These are phyloP conservation scores for Pseudocercospora ulei DNA, from an alignment of 2,329 filamentous ascomycete genomes.

Conservation along the genomic window DNA sequence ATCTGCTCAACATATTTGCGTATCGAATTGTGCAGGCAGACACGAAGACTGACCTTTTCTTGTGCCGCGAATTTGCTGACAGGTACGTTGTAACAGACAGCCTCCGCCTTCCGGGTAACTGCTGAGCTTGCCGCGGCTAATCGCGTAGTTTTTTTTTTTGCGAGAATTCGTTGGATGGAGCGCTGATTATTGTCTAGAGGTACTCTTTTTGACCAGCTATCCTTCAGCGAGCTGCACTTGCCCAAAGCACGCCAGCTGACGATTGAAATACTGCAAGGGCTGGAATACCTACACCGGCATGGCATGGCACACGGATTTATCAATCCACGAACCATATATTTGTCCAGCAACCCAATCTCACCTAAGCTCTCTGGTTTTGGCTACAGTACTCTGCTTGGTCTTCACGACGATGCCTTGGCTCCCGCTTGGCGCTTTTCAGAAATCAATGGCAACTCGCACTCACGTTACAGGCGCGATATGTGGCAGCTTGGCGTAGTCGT, in stretches of 20 bases:
- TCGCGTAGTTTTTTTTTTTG: neutral
- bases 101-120: neutral
- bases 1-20: slow-evolving; percentile 69
- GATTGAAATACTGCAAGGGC: slow-evolving; percentile 77
- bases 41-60: slow-evolving; percentile 18
- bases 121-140: neutral
- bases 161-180: neutral
- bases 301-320: slow-evolving; percentile 59
- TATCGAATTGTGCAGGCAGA: slow-evolving; percentile 37
- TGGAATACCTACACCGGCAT: slow-evolving; percentile 77
- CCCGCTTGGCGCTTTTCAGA: slow-evolving; percentile 23
- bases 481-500: slow-evolving; percentile 93
- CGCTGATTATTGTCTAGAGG: slow-evolving; percentile 39
- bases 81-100: slow-evolving; percentile 5
- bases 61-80: slow-evolving; percentile 28
- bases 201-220: slow-evolving; percentile 69
- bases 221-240: slow-evolving; percentile 60
- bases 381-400: slow-evolving; percentile 56
- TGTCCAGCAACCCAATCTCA: slow-evolving; percentile 22
- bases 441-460: slow-evolving; percentile 3
- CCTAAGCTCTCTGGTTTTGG: slow-evolving; percentile 66
- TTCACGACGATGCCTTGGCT: slow-evolving; percentile 31
- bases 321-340: slow-evolving; percentile 20
- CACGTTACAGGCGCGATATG: slow-evolving; percentile 63
- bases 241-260: slow-evolving; percentile 78